Evolutionary conservation across 2,329 filamentous ascomycete genomes (phyloP).

Genomic region (Colletotrichum higginsianum): DNA sequence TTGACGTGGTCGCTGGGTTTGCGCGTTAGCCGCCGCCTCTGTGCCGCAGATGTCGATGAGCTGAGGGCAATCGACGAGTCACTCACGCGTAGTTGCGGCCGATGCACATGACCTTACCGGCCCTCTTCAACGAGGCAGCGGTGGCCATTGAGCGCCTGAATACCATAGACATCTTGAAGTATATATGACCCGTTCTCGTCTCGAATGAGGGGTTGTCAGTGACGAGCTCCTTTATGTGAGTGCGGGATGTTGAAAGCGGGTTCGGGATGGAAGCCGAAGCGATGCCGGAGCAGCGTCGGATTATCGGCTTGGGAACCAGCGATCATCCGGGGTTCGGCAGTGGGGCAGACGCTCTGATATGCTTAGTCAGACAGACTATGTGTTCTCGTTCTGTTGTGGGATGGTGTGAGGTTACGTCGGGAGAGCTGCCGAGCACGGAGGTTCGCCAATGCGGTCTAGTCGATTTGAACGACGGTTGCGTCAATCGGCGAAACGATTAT

Average conservation of each 20-base stretch:
- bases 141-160: constrained; percentile 56
- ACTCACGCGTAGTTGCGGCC: constrained; percentile 95
- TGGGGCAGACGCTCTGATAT: not conserved
- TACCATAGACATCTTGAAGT: constrained; percentile 49
- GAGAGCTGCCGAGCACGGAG: constrained; percentile 9
- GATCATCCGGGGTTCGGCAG: constrained; percentile 17
- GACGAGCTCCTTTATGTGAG: not conserved
- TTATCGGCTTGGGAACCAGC: constrained; percentile 20
- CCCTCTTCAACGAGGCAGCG: constrained; percentile 65
- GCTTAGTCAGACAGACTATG: constrained; percentile 2
- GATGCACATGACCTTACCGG: constrained; percentile 90
- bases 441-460: constrained; percentile 12
- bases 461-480: not conserved
- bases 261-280: constrained; percentile 21
- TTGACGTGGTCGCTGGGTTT: constrained; percentile 85
- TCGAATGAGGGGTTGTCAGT: not conserved
- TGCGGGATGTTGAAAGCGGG: constrained; percentile 3
- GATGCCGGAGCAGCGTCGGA: constrained; percentile 37
- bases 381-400: no score
- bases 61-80: constrained; percentile 28
- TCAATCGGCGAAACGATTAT: constrained; percentile 4
- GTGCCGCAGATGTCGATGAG: constrained; percentile 49
- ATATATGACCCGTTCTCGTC: not conserved
- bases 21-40: constrained; percentile 37
- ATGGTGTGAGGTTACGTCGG: not conserved